Base-by-base conservation (phyloP, 192 early-diverging fungal species). In the Entomortierella lignicola region DNA sequence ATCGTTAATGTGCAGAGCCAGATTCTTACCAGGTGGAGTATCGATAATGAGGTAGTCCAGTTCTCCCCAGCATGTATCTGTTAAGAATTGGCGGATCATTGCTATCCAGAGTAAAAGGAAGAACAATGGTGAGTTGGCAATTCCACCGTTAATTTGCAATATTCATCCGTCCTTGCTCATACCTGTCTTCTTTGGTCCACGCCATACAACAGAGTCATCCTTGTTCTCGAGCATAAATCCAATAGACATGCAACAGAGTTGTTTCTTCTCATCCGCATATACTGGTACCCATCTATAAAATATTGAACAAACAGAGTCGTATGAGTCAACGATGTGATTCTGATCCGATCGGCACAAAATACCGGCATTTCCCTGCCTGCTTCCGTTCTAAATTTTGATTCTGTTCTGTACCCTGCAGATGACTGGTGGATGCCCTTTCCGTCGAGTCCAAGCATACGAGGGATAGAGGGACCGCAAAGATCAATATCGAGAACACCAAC, bases 151-250 rank as follows among this genome's bases (percentile, higher is more conserved):
- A 23, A 4, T 50, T 17, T 23, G n/a, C n/a, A n/a, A n/a, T n/a
- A n/a, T n/a, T n/a, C n/a, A n/a, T n/a, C n/a, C n/a, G 18, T 50
- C 11, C 3, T 54, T 59, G 4, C n/a, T 61, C 72, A 32, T 84
- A 92, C 93, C 94, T 82, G 93, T 98, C 88, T 99, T 99, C 75
- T 99, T 99, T 32, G 98, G 96, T 3, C 98, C 98, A 42, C 97
- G 89, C 98, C 98, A 99, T 25, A 99, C 95, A 17, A 99, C 95
- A 26, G 98, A 95, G 66, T 97, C 92, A 69, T 97, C 90, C 62
- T 92, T 92, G 72, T 88, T 91, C 39, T 88, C 89, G 56, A 99
- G 85, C 77, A 99, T 87, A 60, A 98, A 99, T 44, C 94, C 97
- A 52, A 99, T 96, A 6, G 97, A 98, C 98, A 99, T 99, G 55